Evolutionary conservation across 2,329 filamentous ascomycete species (phyloP).

Genomic region (Penicillium aurantiogriseum): DNA sequence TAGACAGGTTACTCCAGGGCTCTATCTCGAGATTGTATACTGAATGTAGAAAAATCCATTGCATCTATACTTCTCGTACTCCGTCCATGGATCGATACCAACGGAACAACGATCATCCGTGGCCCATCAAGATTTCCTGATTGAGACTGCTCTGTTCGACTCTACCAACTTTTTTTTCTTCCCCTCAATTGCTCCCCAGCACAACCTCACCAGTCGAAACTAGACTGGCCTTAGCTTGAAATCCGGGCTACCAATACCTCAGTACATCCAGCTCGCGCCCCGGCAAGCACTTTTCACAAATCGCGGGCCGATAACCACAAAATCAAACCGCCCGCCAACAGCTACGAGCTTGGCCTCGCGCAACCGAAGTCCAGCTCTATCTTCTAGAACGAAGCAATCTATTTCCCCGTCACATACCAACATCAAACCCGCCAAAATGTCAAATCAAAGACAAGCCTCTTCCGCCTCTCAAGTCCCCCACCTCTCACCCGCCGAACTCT

Average conservation of each 20-base stretch:
- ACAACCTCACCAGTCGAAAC: neutral
- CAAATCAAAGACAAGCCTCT: conserved; percentile 61
- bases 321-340: neutral
- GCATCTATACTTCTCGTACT: neutral
- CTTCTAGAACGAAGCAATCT: neutral
- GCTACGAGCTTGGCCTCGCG: conserved; percentile 1
- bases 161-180: conserved; percentile 17
- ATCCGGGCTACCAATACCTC: neutral
- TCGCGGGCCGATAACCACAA: conserved; percentile 10
- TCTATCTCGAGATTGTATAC: too few species aligned
- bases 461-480: conserved; percentile 53
- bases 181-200: conserved; percentile 6
- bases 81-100: neutral
- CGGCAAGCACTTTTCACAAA: neutral
- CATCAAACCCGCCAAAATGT: conserved; percentile 49
- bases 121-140: conserved; percentile 33
- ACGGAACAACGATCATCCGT: conserved; percentile 32
- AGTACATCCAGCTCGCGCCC: neutral
- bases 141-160: conserved; percentile 19
- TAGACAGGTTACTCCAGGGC: neutral
- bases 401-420: neutral
- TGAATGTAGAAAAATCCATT: neutral
- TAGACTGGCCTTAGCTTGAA: neutral
- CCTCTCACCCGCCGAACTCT: conserved; percentile 92
- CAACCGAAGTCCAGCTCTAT: neutral